These are phyloP conservation scores for Fusarium globosum DNA, from an alignment of 2,329 filamentous ascomycete species.

Conservation along the genomic window DNA sequence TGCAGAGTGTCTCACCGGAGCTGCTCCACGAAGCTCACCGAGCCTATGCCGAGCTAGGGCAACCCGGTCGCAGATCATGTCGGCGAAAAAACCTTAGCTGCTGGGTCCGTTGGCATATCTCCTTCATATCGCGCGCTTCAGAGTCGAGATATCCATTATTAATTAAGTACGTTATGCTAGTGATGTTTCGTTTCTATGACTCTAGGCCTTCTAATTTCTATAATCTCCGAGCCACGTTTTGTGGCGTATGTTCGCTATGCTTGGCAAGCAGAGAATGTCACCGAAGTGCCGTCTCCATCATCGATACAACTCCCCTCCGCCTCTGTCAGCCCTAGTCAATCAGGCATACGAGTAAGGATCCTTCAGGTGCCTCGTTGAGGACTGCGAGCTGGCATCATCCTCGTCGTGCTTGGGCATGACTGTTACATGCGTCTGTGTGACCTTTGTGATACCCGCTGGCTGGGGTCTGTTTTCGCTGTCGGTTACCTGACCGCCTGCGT, in stretches of 20 bases:
- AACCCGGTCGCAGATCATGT: neutral
- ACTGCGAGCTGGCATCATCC: conserved; percentile 38
- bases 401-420: conserved; percentile 30
- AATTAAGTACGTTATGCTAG: neutral
- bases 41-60: neutral
- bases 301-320: neutral
- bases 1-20: neutral
- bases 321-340: neutral
- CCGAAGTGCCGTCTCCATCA: neutral
- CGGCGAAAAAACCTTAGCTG: neutral
- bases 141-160: neutral
- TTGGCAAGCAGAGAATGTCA: neutral
- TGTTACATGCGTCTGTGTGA: conserved; percentile 38
- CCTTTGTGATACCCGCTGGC: conserved; percentile 36
- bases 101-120: too few relatives aligned
- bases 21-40: neutral
- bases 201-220: neutral
- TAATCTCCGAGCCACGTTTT: neutral
- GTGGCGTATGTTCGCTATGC: neutral
- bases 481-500: neutral
- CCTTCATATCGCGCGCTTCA: neutral
- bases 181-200: neutral
- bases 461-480: neutral
- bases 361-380: conserved; percentile 38
- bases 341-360: conserved; percentile 6